Evolutionary conservation across 139 green algal genomes (phyloP).

Genomic region (Astrephomene gubernaculifera): DNA sequence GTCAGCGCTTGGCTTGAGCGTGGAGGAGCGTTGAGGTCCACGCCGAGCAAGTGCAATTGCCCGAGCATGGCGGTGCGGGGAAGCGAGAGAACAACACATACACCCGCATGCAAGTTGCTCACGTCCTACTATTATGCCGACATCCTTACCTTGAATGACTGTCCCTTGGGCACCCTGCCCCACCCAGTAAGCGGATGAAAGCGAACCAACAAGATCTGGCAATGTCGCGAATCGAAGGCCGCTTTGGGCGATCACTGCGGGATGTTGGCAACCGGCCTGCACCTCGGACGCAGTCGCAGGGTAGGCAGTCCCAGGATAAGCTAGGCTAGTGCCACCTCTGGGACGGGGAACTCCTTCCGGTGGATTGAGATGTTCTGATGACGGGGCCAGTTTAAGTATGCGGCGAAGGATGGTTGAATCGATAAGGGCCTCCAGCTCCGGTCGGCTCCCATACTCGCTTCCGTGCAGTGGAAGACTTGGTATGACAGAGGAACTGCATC

Average conservation of each 20-base stretch:
- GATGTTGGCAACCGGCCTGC: not conserved
- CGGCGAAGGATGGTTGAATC: not conserved
- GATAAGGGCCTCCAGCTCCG: not conserved
- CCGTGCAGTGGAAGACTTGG: too few species aligned
- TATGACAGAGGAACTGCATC: too few species aligned
- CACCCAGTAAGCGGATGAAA: not conserved
- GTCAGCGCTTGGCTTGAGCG: not conserved
- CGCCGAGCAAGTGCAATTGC: not conserved
- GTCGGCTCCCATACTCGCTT: not conserved
- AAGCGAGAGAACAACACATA: not conserved
- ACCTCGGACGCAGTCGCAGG: not conserved
- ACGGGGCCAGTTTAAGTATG: not conserved
- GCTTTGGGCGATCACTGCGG: not conserved
- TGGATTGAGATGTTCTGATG: not conserved
- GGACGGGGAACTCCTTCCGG: too few species aligned
- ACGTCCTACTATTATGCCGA: not conserved
- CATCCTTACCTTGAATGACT: not conserved
- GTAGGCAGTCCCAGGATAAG: not conserved
- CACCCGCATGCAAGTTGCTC: not conserved
- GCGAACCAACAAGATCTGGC: not conserved
- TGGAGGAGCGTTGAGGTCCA: not conserved
- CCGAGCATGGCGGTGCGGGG: not conserved
- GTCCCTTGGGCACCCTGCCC: constrained; percentile 4
- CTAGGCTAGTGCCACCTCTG: not conserved
- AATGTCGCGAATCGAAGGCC: not conserved